phyloP scores from a whole-genome alignment of 352 stramenopile species.

The Plasmopara halstedii region DNA sequence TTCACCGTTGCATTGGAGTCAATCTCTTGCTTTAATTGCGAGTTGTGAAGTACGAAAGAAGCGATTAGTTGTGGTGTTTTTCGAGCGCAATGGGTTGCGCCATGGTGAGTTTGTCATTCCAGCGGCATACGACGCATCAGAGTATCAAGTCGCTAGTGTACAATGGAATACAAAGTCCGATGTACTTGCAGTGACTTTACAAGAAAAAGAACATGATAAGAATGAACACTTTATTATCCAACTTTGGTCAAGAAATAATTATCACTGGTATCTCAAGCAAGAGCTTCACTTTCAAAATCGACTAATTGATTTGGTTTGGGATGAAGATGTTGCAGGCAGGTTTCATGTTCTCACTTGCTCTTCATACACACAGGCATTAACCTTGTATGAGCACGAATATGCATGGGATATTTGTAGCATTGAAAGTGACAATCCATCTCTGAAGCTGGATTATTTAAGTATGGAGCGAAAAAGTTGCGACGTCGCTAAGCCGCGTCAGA shows the following conservation, averaged over 20 bases:
- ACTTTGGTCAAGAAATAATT: constrained; percentile 73
- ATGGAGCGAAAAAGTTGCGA: background rate
- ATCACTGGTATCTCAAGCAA: constrained; percentile 83
- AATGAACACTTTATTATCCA: constrained; percentile 25
- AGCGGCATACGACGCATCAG: constrained; percentile 19
- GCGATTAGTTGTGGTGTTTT: constrained; percentile 66
- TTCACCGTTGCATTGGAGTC: constrained; percentile 49
- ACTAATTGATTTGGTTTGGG: constrained; percentile 40
- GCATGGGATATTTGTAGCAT: constrained; percentile 32
- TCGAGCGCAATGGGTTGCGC: constrained; percentile 73
- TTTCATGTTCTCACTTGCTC: constrained; percentile 33
- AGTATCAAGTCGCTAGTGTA: constrained; percentile 26
- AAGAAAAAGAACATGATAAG: background rate
- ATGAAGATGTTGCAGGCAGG: constrained; percentile 36
- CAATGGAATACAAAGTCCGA: constrained; percentile 66
- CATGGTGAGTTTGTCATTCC: constrained; percentile 73
- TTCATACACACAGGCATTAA: constrained; percentile 1
- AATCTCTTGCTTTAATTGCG: constrained; percentile 68
- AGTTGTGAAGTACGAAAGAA: constrained; percentile 51
- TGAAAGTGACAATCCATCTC: constrained; percentile 7
- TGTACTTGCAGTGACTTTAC: constrained; percentile 50
- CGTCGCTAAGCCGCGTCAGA: constrained; percentile 3
- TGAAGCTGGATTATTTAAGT: background rate
- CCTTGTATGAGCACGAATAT: constrained; percentile 47
- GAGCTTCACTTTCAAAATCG: constrained; percentile 27